A percentile compares a stretch with the other conserved stretches of the same genome.
phyloP scores from a whole-genome alignment of 1,284 basidiomycete species.

The Cutaneotrichosporon sp. region DNA sequence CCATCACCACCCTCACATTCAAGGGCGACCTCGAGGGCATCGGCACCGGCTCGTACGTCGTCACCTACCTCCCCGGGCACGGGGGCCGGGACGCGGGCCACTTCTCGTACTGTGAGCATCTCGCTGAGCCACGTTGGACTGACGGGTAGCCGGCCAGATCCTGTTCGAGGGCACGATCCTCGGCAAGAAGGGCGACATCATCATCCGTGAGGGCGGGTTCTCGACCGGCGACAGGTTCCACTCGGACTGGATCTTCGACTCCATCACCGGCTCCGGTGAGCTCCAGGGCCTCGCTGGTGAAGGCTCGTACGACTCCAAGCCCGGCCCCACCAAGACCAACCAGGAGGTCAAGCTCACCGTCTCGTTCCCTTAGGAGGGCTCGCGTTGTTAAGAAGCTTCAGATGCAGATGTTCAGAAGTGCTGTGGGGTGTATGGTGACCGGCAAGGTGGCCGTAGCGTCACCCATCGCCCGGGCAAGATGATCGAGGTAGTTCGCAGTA shows the following conservation, averaged over 20 bases:
- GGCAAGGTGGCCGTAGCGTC: no score
- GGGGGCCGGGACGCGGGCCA: neutral
- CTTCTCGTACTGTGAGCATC: conserved; percentile 8
- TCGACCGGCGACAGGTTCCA: conserved; percentile 4
- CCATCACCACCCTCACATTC: neutral
- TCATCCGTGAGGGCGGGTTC: conserved; percentile 12
- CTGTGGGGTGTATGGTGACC: no score
- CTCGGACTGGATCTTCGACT: conserved; percentile 10
- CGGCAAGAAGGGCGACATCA: conserved; percentile 13
- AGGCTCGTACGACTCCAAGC: neutral
- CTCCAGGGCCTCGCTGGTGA: conserved; percentile 14
- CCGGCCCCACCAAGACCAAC: neutral
- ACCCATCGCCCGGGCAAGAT: no score
- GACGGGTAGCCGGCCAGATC: conserved; percentile 16
- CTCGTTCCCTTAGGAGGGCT: neutral
- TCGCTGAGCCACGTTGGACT: neutral
- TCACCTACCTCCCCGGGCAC: conserved; percentile 5
- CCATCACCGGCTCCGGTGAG: conserved; percentile 8
- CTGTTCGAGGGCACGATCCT: conserved; percentile 17
- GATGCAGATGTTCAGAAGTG: neutral
- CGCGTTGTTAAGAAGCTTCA: neutral
- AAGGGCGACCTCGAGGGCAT: conserved; percentile 12
- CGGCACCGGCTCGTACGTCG: conserved; percentile 8
- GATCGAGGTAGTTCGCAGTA: no score
- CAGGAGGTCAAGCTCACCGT: neutral